Evolutionary conservation across 2,329 filamentous ascomycete genomes (phyloP), one percentile per base, ranked within the genome.

Genomic region (Fusarium oligoseptatum): DNA sequence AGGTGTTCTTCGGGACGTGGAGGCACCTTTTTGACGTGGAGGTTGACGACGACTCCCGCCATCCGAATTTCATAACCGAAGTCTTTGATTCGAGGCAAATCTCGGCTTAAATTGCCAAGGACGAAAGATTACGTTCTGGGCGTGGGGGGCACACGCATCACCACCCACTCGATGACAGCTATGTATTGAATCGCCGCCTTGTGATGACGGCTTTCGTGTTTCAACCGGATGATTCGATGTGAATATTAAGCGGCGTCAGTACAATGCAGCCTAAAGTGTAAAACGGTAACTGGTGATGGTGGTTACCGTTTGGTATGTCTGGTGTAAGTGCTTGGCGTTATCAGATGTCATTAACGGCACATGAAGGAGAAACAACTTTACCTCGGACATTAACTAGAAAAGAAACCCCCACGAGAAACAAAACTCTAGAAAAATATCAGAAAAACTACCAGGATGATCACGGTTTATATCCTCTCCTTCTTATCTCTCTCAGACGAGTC

Each of bases 71-170:
- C 4, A 20, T 32, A 52, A 52, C 27, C 24, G 10, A 32, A 1
- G 27, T 29, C 15, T 52, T 52, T 52, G 27, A 52, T 52, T 52
- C 48, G 48, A 52, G 48, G 48, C 17, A 52, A 52, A 52, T 52
- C 48, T 52, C 48, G 48, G 48, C 10, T 52, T 29, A 52, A 52
- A 52, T 52, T 52, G 48, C 48, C 48, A 52, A 52, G 48, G 17
- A n/a, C n/a, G n/a, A n/a, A n/a, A n/a, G n/a, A 52, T 52, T 52
- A 52, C 48, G 48, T 52, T 29, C 48, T 52, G 48, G 48, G 48
- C 27, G 48, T 52, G 48, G 48, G 48, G 45, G 48, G 48, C 17
- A 32, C 3, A 32, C 17, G 27, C 48, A 52, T 52, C 6, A 29
- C 48, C 11, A 52, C 17, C 24, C 27, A 52, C 48, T 32, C 27